Conservation (phyloP, 352 stramenopile genomes). For the Pythium utonaiense region DNA sequence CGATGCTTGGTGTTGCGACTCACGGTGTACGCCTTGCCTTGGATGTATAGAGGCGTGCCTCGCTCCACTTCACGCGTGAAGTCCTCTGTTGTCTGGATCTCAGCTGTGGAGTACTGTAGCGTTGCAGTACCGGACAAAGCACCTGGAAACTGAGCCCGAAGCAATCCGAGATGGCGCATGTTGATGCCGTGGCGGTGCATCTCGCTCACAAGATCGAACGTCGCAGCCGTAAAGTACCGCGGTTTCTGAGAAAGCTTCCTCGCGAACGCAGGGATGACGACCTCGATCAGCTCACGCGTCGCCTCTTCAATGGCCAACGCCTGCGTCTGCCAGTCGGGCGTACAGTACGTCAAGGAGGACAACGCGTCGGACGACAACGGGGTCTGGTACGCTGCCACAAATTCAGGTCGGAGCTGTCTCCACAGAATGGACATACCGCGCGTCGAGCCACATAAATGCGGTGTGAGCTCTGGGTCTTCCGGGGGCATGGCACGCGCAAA, state of each 20-base stretch:
- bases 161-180: constrained; percentile 82
- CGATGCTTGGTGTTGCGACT: constrained; percentile 39
- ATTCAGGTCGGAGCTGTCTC: constrained; percentile 86
- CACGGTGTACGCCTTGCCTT: constrained; percentile 48
- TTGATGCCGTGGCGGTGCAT: constrained; percentile 90
- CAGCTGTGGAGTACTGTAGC: constrained; percentile 74
- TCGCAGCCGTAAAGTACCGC: constrained; percentile 44
- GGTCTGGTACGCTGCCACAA: constrained; percentile 45
- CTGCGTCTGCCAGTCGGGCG: constrained; percentile 83
- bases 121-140: constrained; percentile 69
- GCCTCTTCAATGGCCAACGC: constrained; percentile 60
- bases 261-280: constrained; percentile 78
- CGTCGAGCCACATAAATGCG: constrained; percentile 71
- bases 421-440: constrained; percentile 91
- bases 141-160: constrained; percentile 79
- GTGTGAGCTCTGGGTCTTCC: constrained; percentile 81
- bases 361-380: constrained; percentile 84
- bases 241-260: constrained; percentile 66
- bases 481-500: constrained; percentile 85
- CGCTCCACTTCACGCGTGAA: constrained; percentile 80
- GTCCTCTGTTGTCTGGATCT: constrained; percentile 78
- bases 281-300: constrained; percentile 65
- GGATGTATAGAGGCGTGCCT: constrained; percentile 55
- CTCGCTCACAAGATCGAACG: constrained; percentile 68
- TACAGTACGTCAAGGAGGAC: constrained; percentile 81